Evolutionary conservation across 257 asterid species (phyloP), one percentile per base, ranked within the genome.

Genomic region (Nicotiana tabacum): DNA sequence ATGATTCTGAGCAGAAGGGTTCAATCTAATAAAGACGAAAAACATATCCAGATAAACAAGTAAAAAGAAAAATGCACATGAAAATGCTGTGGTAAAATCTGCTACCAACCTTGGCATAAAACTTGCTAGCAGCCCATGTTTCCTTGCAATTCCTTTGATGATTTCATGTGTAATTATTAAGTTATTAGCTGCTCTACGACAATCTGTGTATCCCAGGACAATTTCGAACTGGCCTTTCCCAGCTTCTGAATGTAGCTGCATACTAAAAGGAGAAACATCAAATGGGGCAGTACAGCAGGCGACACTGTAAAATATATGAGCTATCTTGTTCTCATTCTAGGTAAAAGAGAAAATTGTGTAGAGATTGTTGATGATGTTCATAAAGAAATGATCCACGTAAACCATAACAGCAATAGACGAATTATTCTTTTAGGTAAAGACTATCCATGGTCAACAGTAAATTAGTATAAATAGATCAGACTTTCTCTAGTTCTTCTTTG

Each of bases 171-270:
- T 80, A 81, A 82, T 92, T 77, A 93, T 90, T 78, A 95, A 85
- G 83, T 90, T 90, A 86, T 95, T 91, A 65, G 98, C 97, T 77
- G 97, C 96, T 66, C 35, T 66, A 67, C 85, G 87, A 83, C 92
- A 92, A 69, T 66, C 69, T 43, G 94, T 89, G 87, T 93, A 92
- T 53, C 91, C 90, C 86, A 91, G 83, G n/a, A 91, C 94, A 65
- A 92, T 62, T 81, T 93, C 98, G 87, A 90, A 95, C 83, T 93
- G 98, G 53, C 99, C 99, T 61, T 86, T 85, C 67, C 97, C 98
- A 82, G 94, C 83, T 90, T 95, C 99, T 74, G 98, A 89, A 85
- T 95, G 99, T 77, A 92, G 72, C 98, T 95, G 86, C 39, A 66
- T 32, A 27, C 61, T 82, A 85, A 58, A 82, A 76, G 21, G 16